phyloP scores from a whole-genome alignment of 768 basidiomycete genomes.

The Amanita inopinata region DNA sequence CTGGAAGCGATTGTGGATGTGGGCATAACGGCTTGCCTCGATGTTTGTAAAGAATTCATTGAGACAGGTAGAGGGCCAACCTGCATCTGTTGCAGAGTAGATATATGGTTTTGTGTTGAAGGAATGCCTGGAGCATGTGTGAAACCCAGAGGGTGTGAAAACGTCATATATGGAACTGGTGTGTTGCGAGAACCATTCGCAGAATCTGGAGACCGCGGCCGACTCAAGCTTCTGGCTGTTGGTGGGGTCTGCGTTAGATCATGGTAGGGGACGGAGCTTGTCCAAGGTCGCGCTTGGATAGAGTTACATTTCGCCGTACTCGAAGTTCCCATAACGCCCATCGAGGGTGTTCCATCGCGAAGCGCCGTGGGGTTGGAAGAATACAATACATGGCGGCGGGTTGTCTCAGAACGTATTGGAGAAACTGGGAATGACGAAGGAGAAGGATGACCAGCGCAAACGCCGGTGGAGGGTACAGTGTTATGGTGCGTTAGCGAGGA shows the following conservation, averaged over 20 bases:
- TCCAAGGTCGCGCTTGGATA: conserved; percentile 39
- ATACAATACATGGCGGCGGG: conserved; percentile 1
- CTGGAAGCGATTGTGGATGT: background rate
- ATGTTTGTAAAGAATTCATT: background rate
- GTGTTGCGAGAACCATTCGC: conserved; percentile 26
- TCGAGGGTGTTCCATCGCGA: conserved; percentile 1
- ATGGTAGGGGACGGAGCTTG: conserved; percentile 36
- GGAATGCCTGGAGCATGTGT: conserved; percentile 5
- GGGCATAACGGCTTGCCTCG: background rate
- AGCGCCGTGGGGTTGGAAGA: background rate
- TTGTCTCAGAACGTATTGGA: background rate
- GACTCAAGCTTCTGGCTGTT: conserved; percentile 40
- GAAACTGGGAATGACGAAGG: background rate
- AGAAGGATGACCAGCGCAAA: background rate
- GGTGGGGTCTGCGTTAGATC: conserved; percentile 20
- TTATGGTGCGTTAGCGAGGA: conserved; percentile 11
- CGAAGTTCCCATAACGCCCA: background rate
- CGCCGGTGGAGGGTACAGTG: conserved; percentile 1
- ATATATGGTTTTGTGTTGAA: background rate
- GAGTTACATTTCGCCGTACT: conserved; percentile 17
- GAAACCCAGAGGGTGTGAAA: conserved; percentile 10
- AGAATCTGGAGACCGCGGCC: conserved; percentile 36
- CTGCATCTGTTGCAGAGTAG: background rate
- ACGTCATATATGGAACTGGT: conserved; percentile 10
- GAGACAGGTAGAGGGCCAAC: background rate